Percentiles rank a stretch among this genome's conserved stretches.
These are phyloP conservation scores for Neonectria sp. DNA, from an alignment of 2,329 filamentous ascomycete genomes.

Conservation along the genomic window DNA sequence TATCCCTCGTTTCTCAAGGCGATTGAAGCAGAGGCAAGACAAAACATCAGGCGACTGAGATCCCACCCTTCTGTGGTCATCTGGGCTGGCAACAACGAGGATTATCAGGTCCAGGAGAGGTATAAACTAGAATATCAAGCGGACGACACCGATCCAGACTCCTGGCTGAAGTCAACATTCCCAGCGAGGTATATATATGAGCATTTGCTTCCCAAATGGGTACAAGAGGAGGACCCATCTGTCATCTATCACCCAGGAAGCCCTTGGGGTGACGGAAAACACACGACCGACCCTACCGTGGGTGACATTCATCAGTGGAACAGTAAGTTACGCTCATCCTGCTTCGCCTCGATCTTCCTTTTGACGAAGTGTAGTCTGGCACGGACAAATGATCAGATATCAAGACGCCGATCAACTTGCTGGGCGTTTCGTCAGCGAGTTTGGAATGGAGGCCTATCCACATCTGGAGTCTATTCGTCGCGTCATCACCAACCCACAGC, in stretches of 20 bases:
- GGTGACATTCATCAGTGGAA: constrained; percentile 87
- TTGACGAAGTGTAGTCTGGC: constrained; percentile 71
- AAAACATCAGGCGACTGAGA: constrained; percentile 73
- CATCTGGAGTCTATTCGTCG: constrained; percentile 78
- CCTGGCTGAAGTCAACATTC: constrained; percentile 84
- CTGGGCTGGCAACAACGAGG: constrained; percentile 88
- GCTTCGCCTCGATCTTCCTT: background rate
- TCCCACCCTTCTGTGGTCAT: constrained; percentile 79
- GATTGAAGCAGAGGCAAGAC: constrained; percentile 72
- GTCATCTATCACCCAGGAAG: constrained; percentile 77
- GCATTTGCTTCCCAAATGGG: constrained; percentile 71
- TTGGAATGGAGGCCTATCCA: constrained; percentile 77
- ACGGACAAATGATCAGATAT: constrained; percentile 79
- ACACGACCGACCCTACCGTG: constrained; percentile 77
- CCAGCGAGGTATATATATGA: constrained; percentile 87
- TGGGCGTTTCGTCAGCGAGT: constrained; percentile 85
- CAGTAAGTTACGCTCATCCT: background rate
- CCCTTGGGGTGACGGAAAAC: constrained; percentile 66
- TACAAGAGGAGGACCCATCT: constrained; percentile 16
- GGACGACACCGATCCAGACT: constrained; percentile 72
- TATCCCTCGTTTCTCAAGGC: constrained; percentile 71
- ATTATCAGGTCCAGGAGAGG: constrained; percentile 80
- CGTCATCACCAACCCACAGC: constrained; percentile 70
- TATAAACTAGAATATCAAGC: constrained; percentile 80
- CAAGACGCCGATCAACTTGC: constrained; percentile 80